These are phyloP conservation scores for Hamamelis virginiana DNA, from an alignment of 164 flowering plant genomes.

Conservation along the genomic window DNA sequence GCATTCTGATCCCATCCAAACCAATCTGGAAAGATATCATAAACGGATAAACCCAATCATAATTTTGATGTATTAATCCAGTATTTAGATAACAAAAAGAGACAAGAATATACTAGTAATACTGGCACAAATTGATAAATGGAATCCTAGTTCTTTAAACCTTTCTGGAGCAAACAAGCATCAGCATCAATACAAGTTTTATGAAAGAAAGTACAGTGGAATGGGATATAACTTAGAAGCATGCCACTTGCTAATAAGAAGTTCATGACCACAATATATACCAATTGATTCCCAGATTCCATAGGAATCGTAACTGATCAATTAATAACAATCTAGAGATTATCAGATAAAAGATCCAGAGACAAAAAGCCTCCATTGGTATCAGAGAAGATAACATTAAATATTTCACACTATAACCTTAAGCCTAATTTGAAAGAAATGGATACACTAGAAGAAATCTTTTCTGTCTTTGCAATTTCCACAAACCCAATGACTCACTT, in stretches of 20 bases:
- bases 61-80: background rate
- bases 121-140: too few species aligned
- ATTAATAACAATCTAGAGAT: too few species aligned
- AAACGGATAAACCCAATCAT: background rate
- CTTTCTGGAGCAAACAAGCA: background rate
- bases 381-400: too few species aligned
- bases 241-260: background rate
- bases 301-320: too few species aligned
- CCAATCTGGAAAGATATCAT: conserved; percentile 12
- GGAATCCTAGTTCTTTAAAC: too few species aligned
- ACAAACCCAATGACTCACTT: too few species aligned
- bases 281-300: background rate
- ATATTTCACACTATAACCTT: too few species aligned
- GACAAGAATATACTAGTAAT: background rate
- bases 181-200: background rate
- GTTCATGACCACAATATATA: background rate
- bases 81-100: background rate
- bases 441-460: too few species aligned
- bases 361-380: too few species aligned
- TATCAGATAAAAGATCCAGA: too few species aligned
- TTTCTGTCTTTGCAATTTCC: too few species aligned
- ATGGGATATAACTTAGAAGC: background rate
- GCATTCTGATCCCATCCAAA: conserved; percentile 18
- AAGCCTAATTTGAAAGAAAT: too few species aligned
- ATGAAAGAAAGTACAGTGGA: background rate